Evolutionary conservation across 768 basidiomycete species (phyloP), one percentile per base, ranked within the genome.

Genomic region (Pisolithus sp.): DNA sequence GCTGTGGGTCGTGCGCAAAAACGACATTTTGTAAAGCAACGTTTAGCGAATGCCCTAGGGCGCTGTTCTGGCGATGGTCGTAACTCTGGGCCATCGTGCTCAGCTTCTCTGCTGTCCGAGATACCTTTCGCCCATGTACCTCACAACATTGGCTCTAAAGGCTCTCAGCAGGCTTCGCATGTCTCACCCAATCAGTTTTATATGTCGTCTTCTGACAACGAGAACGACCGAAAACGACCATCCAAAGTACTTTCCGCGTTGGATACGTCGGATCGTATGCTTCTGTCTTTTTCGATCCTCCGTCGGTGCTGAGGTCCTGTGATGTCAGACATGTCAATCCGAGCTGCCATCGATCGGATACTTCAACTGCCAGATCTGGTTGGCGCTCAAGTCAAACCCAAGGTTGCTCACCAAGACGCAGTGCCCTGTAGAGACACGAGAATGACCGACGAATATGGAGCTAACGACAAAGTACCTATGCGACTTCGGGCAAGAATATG

Each of bases 21-120:
- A 53, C 71, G 69, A 17, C 79, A 80, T 54, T 88, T 88, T 57
- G 76, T 81, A 31, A 76, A 75, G 50, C 79, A 81, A 56, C 76
- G 79, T 24, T 72, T 86, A 31, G 63, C 56, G 69, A 81, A 54
- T 67, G 84, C 52, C 61, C 80, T 67, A 20, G 59, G 54, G 48
- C 51, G 36, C 45, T 56, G 48, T 9, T 57, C 53, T 30, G 57
- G 48, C 24, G 55, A 49, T 17, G 48, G 34, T 24, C n/a, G 44
- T 37, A 51, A 44, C 41, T 50, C 48, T 4, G 49, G 44, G 13
- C 26, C 23, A n/a, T 31, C 44, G 26, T 47, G 48, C 2, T 48
- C 52, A 41, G 49, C 58, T 8, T 57, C 59, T 18, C 43, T 52
- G 45, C 38, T 54, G 21, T 57, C 57, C n/a, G 62, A 59, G 40